Conservation (phyloP, 371 early-diverging fungal genomes). For the Apophysomyces variabilis region DNA sequence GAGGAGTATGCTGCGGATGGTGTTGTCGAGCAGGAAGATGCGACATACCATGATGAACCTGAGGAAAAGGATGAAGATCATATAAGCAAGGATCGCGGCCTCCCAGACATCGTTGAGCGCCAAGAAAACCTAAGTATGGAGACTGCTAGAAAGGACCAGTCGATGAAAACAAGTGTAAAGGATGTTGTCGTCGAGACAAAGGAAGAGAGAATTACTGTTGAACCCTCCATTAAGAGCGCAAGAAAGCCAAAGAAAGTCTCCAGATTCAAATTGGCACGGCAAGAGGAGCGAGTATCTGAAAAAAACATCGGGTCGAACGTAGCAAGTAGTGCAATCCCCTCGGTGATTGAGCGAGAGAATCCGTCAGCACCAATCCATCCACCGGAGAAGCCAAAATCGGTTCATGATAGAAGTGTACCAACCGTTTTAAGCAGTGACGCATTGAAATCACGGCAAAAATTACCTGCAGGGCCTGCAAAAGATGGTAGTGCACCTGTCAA, state of each 20-base stretch:
- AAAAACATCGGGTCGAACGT: background rate
- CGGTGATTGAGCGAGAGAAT: background rate
- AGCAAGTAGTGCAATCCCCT: background rate
- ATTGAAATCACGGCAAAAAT: constrained; percentile 1
- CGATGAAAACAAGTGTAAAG: background rate
- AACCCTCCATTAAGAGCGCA: background rate
- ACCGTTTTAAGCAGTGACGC: constrained; percentile 11
- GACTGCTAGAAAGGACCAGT: too few species aligned
- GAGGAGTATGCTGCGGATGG: constrained; percentile 60
- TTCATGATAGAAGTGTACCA: constrained; percentile 6
- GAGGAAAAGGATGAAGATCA: constrained; percentile 4
- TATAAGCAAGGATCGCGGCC: too few species aligned
- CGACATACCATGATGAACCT: constrained; percentile 57
- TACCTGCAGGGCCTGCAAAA: background rate
- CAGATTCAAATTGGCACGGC: constrained; percentile 19
- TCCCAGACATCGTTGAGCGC: constrained; percentile 13
- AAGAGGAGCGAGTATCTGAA: constrained; percentile 14
- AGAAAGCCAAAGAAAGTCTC: constrained; percentile 9
- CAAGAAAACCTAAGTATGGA: background rate
- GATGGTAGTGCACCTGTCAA: background rate
- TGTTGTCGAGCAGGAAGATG: constrained; percentile 58
- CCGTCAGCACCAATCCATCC: background rate
- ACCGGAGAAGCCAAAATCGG: background rate
- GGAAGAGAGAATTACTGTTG: background rate
- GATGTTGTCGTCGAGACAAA: constrained; percentile 10